These are phyloP conservation scores for Pistacia integerrima DNA, from an alignment of 345 rosid species.

Conservation along the genomic window DNA sequence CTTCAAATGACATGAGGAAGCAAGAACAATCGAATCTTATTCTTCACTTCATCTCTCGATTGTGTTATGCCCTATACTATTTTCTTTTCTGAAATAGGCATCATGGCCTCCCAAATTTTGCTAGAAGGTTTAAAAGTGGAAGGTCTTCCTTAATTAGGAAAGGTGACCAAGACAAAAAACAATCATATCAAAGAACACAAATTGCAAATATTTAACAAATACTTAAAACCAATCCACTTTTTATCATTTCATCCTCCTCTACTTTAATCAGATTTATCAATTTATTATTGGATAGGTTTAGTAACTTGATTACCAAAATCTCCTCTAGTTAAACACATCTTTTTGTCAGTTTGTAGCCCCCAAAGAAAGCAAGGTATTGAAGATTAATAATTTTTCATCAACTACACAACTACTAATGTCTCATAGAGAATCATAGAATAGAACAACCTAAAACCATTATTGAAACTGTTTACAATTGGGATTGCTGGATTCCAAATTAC, in stretches of 20 bases:
- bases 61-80: background rate
- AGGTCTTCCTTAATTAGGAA: slow-evolving; percentile 3
- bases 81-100: background rate
- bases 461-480: background rate
- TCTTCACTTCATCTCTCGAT: slow-evolving; percentile 6
- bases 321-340: slow-evolving; percentile 7
- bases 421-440: background rate
- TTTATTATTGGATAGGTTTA: slow-evolving; percentile 20
- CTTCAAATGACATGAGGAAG: slow-evolving; percentile 1
- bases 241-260: slow-evolving; percentile 19
- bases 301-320: slow-evolving; percentile 25
- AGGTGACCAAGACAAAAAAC: background rate
- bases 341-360: slow-evolving; percentile 40
- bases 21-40: slow-evolving; percentile 3
- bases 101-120: background rate
- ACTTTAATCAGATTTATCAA: slow-evolving; percentile 14
- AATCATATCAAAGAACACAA: slow-evolving; percentile 14
- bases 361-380: slow-evolving; percentile 27
- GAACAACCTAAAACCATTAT: background rate
- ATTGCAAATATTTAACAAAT: background rate
- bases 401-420: slow-evolving; percentile 16
- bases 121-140: background rate
- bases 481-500: slow-evolving; percentile 1
- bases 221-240: slow-evolving; percentile 18
- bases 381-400: slow-evolving; percentile 16